Evolutionary conservation across 306 rosid species (phyloP).

Genomic region (Calophaca sinica): DNA sequence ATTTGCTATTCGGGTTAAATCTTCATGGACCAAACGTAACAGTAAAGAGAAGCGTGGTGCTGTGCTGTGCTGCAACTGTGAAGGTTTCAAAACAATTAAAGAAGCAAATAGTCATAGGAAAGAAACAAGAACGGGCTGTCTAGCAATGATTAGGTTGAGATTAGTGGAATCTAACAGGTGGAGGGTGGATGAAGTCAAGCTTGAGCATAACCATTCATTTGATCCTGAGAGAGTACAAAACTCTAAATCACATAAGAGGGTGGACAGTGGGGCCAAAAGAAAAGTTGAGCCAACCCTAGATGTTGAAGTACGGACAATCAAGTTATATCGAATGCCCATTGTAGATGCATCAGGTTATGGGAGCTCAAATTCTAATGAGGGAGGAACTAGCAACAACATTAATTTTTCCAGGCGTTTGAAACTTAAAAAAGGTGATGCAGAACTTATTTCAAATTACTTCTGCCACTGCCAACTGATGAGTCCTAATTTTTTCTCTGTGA

Average conservation of each 20-base stretch:
- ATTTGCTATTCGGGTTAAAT: constrained; percentile 92
- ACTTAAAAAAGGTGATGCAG: constrained; percentile 77
- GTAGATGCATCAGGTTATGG: constrained; percentile 63
- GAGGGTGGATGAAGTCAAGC: constrained; percentile 96
- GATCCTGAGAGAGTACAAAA: constrained; percentile 97
- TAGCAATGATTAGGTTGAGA: constrained; percentile 95
- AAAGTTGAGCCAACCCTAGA: constrained; percentile 77
- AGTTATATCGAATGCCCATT: constrained; percentile 75
- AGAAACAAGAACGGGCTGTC: constrained; percentile 95
- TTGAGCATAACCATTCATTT: constrained; percentile 93
- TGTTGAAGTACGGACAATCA: constrained; percentile 90
- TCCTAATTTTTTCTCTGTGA: constrained; percentile 86
- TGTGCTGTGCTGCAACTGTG: constrained; percentile 94
- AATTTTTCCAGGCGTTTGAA: constrained; percentile 62
- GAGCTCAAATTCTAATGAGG: constrained; percentile 71
- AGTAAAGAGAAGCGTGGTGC: constrained; percentile 99
- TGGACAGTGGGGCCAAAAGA: constrained; percentile 77
- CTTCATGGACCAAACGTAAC: constrained; percentile 96
- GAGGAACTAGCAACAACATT: constrained; percentile 55
- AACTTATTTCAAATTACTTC: constrained; percentile 68
- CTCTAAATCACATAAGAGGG: constrained; percentile 95
- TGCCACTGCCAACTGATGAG: constrained; percentile 67
- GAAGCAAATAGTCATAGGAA: constrained; percentile 88
- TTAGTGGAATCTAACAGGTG: constrained; percentile 88
- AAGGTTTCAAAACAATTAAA: constrained; percentile 86